These are phyloP conservation scores for Hemileccinum rubropunctum DNA, from an alignment of 768 basidiomycete species.

Conservation along the genomic window DNA sequence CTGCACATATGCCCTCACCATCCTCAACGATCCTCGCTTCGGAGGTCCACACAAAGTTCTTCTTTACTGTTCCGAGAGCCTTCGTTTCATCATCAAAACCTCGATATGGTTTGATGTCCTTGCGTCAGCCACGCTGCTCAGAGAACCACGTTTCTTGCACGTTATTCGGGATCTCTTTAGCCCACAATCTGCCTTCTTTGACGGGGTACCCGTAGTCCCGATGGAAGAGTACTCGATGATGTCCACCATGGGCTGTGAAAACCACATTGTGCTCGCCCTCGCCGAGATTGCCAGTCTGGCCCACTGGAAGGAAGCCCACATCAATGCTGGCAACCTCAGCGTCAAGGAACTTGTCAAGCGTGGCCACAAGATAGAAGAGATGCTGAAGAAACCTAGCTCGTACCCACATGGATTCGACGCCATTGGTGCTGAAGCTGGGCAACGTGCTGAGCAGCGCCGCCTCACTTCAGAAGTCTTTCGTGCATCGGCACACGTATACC, in stretches of 20 bases:
- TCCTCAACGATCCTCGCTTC: constrained; percentile 41
- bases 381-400: constrained; percentile 23
- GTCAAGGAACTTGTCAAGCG: constrained; percentile 55
- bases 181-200: constrained; percentile 14
- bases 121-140: constrained; percentile 67
- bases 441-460: constrained; percentile 35
- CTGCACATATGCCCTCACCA: constrained; percentile 47
- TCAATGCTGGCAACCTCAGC: constrained; percentile 46
- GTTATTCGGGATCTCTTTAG: constrained; percentile 58
- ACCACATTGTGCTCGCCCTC: constrained; percentile 73
- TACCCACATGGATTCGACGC: neutral
- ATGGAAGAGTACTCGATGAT: constrained; percentile 63
- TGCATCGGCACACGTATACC: constrained; percentile 68
- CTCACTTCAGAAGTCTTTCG: constrained; percentile 67
- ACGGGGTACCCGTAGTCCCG: constrained; percentile 39
- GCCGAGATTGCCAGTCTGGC: constrained; percentile 69
- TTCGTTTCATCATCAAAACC: constrained; percentile 75
- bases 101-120: constrained; percentile 88
- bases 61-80: constrained; percentile 44
- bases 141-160: constrained; percentile 53
- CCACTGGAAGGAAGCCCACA: constrained; percentile 56
- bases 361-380: constrained; percentile 50
- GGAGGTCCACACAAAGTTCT: constrained; percentile 46
- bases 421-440: constrained; percentile 2
- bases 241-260: constrained; percentile 82